Evolutionary conservation across 2,329 filamentous ascomycete species (phyloP).

Genomic region (Phaeosphaeriaceae sp.): DNA sequence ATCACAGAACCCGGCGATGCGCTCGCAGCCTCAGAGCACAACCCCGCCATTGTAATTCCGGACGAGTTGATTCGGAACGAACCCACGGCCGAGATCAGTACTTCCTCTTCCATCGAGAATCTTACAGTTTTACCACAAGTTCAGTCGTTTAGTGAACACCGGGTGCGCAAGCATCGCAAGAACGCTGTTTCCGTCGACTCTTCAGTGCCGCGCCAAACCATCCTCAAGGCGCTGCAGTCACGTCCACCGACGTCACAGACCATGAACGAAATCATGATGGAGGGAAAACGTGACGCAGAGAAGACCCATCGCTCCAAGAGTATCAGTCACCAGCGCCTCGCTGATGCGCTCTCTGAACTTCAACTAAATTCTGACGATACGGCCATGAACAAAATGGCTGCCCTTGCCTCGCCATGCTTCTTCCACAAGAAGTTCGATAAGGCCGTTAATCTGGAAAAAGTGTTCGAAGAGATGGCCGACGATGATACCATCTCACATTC

Average conservation of each 20-base stretch:
- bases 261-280: slow-evolving; percentile 66
- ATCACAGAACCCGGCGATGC: slow-evolving; percentile 32
- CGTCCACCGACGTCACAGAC: slow-evolving; percentile 62
- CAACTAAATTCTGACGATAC: slow-evolving; percentile 54
- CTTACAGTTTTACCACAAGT: slow-evolving; percentile 40
- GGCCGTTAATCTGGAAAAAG: slow-evolving; percentile 91
- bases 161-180: slow-evolving; percentile 46
- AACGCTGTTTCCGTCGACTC: slow-evolving; percentile 65
- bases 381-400: slow-evolving; percentile 59
- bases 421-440: slow-evolving; percentile 98
- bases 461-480: slow-evolving; percentile 91
- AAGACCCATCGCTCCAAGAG: slow-evolving; percentile 38
- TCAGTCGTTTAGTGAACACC: slow-evolving; percentile 47
- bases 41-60: slow-evolving; percentile 24
- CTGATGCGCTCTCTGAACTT: slow-evolving; percentile 62
- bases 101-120: slow-evolving; percentile 45
- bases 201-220: slow-evolving; percentile 74
- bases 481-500: slow-evolving; percentile 91
- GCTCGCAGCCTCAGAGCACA: slow-evolving; percentile 29
- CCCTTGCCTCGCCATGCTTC: slow-evolving; percentile 91
- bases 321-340: slow-evolving; percentile 63
- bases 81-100: slow-evolving; percentile 30
- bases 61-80: slow-evolving; percentile 36
- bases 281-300: slow-evolving; percentile 38
- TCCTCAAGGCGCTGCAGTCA: slow-evolving; percentile 81